These are phyloP conservation scores for Suillus paluster DNA, from an alignment of 768 basidiomycete species.

Conservation along the genomic window DNA sequence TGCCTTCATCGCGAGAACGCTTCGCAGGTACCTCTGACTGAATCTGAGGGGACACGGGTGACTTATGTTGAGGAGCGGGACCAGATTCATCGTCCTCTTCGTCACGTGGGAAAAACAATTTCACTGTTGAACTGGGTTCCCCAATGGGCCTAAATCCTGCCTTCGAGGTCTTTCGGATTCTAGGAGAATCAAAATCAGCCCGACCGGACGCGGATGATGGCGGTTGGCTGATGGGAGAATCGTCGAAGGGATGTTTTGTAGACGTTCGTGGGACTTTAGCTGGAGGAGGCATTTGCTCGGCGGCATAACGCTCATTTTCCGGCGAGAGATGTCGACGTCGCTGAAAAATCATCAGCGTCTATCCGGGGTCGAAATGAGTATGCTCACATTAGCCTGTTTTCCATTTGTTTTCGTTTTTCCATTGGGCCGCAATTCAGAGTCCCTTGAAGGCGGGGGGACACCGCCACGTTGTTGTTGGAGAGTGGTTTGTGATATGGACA, in stretches of 20 bases:
- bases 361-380: constrained; percentile 3
- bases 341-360: constrained; percentile 22
- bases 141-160: constrained; percentile 73
- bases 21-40: constrained; percentile 29
- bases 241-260: constrained; percentile 20
- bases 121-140: constrained; percentile 56
- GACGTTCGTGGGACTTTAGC: constrained; percentile 24
- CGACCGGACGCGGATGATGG: constrained; percentile 19
- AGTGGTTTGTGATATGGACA: constrained; percentile 36
- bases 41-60: constrained; percentile 17
- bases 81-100: constrained; percentile 51
- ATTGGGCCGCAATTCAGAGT: constrained; percentile 34
- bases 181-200: constrained; percentile 22
- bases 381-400: constrained; percentile 35
- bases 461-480: constrained; percentile 20
- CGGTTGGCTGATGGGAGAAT: constrained; percentile 11
- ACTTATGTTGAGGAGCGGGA: constrained; percentile 19
- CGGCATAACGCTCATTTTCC: constrained; percentile 23
- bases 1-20: constrained; percentile 28
- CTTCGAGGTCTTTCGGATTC: constrained; percentile 37
- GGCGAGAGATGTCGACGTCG: constrained; percentile 23
- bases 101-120: constrained; percentile 83
- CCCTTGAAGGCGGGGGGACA: constrained; percentile 10
- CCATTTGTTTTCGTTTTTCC: constrained; percentile 45
- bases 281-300: constrained; percentile 40